Base-by-base conservation (phyloP, 768 basidiomycete genomes). In the Paxillus involutus region DNA sequence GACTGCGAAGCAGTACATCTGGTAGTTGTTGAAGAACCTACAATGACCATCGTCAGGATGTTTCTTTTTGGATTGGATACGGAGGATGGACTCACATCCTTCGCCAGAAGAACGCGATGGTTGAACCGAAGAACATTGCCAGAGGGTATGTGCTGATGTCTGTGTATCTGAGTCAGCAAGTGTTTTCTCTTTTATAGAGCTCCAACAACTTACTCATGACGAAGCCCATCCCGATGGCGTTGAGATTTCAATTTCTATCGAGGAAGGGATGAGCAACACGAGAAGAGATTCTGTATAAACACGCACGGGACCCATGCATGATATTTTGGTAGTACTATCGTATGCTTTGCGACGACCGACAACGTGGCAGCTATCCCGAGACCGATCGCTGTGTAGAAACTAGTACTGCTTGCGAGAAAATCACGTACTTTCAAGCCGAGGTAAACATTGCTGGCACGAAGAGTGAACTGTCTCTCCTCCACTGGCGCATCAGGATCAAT, bases 361-460 rank as follows among this genome's bases (percentile, higher is more conserved):
- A 78, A 9, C 33, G 76, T 71, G 26, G 78, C 76, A 53, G 73
- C 60, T 49, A 84, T 67, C 6, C 74, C 75, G 5, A 84, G 73
- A 43, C 59, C 81, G 59, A 86, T 82, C 37, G 84, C 81, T 5
- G 81, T 79, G 59, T 80, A 80, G 11, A 33, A 47, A 21, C 8
- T 9, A 21, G 29, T 16, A 35, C 39, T 16, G 17, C 26, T 40
- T 11, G 3, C 16, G 54, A 48, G 13, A 45, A 21, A 29, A 32
- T 32, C 6, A 44, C 58, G 14, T 35, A 62, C 67, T 71, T 87
- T 86, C 53, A 86, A 67, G 37, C 86, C 83, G 19, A 86, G 80
- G 65, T 88, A 86, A 55, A 88, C 80, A 65, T 84, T 84, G 45
- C 81, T 82, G 12, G 84, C 77, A 51, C 81, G 75, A 58, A 82